Evolutionary conservation across 2,329 filamentous ascomycete genomes (phyloP).

Genomic region (Talaromyces sp.): DNA sequence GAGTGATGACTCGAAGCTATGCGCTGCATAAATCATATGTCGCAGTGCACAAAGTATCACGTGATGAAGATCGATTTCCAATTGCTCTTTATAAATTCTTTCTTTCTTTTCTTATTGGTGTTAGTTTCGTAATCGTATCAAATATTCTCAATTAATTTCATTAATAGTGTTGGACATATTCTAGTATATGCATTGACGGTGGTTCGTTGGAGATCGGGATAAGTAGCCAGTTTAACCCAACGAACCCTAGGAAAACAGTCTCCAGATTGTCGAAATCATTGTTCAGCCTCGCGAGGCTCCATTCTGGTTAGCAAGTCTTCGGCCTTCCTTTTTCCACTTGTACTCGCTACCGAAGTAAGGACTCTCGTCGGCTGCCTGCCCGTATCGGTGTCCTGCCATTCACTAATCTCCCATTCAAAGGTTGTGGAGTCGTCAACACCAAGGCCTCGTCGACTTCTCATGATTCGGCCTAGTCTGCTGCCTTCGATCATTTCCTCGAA

Average conservation of each 20-base stretch:
- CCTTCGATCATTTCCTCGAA: conserved; percentile 79
- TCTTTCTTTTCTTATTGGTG: background rate
- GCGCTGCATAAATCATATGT: background rate
- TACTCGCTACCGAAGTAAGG: background rate
- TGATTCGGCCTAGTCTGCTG: conserved; percentile 68
- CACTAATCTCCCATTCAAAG: conserved; percentile 81
- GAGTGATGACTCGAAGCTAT: background rate
- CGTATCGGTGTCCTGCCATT: conserved; percentile 56
- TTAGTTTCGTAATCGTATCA: background rate
- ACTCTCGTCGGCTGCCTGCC: conserved; percentile 9
- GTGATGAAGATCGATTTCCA: background rate
- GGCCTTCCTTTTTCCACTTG: conserved; percentile 18
- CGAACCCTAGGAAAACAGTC: background rate
- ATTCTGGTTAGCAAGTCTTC: conserved; percentile 1
- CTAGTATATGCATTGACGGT: background rate
- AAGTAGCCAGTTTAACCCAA: background rate
- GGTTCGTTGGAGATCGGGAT: background rate
- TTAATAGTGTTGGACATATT: background rate
- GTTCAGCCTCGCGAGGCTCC: background rate
- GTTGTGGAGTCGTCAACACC: conserved; percentile 64
- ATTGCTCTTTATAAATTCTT: background rate
- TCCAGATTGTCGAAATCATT: too few relatives aligned
- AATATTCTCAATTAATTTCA: background rate
- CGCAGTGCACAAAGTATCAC: background rate
- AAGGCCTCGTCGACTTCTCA: conserved; percentile 58